Conservation (phyloP, 805 yeast genomes). For the Saccharomycopsis sp. region DNA sequence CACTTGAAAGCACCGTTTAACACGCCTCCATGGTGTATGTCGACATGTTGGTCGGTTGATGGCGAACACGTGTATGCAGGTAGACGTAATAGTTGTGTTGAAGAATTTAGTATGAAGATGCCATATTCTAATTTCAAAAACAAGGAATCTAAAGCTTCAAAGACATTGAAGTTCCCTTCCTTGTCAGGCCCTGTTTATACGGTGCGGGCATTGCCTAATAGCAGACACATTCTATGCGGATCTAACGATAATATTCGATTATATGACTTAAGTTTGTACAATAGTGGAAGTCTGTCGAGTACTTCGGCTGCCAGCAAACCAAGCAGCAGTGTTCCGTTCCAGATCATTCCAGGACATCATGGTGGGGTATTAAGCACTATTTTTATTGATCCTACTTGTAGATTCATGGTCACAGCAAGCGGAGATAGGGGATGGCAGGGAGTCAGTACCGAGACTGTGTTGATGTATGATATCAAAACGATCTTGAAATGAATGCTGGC, state of each 20-base stretch:
- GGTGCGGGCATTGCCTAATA: conserved; percentile 73
- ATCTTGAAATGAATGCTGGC: neutral
- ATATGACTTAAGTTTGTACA: conserved; percentile 58
- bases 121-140: conserved; percentile 33
- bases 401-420: conserved; percentile 84
- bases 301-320: conserved; percentile 27
- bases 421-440: conserved; percentile 98
- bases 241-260: conserved; percentile 85
- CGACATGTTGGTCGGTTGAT: conserved; percentile 79
- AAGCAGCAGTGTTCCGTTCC: conserved; percentile 55
- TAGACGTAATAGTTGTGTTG: conserved; percentile 82
- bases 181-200: conserved; percentile 89
- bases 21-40: conserved; percentile 92
- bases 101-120: conserved; percentile 61
- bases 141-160: conserved; percentile 44
- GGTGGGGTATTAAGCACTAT: conserved; percentile 82
- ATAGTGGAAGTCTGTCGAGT: conserved; percentile 24
- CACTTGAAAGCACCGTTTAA: conserved; percentile 49
- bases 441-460: conserved; percentile 66
- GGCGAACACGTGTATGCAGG: conserved; percentile 82
- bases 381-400: conserved; percentile 77
- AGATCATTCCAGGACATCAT: conserved; percentile 93
- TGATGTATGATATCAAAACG: conserved; percentile 71
- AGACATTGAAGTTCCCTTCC: conserved; percentile 66
- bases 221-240: conserved; percentile 75